Conservation (phyloP, 2,329 filamentous ascomycete genomes). For the Stemphylium lycopersici region DNA sequence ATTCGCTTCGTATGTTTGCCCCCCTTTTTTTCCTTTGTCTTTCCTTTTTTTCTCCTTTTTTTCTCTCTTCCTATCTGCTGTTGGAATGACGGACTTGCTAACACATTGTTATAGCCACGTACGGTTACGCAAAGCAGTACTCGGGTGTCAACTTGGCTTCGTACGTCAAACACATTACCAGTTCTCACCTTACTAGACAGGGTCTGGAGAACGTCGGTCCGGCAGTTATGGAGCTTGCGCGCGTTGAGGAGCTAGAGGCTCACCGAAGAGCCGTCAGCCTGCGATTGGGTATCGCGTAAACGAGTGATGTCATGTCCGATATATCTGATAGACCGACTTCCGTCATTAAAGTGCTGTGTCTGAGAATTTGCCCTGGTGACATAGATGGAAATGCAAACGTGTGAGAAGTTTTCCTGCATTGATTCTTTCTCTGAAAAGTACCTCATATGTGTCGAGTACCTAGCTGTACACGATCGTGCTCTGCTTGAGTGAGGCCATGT, state of each 20-base stretch:
- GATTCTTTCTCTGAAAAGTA: not conserved
- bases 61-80: not conserved
- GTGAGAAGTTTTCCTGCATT: not conserved
- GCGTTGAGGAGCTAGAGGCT: conserved; percentile 92
- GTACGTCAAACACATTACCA: conserved; percentile 98
- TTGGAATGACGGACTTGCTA: not conserved
- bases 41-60: too few relatives aligned
- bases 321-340: too few relatives aligned
- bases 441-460: not conserved
- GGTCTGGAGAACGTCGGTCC: conserved; percentile 83
- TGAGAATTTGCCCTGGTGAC: not conserved
- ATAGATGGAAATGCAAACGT: not conserved
- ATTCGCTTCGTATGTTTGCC: conserved; percentile 82
- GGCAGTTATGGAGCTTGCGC: conserved; percentile 93
- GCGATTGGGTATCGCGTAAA: conserved; percentile 55
- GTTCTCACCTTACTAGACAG: conserved; percentile 83
- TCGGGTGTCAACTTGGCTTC: conserved; percentile 95
- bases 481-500: not conserved
- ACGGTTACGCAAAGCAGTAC: conserved; percentile 98
- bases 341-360: too few relatives aligned
- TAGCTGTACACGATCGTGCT: conserved; percentile 1
- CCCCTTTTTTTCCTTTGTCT: not conserved
- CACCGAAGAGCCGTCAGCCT: conserved; percentile 78
- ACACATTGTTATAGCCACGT: conserved; percentile 71
- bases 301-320: not conserved